Evolutionary conservation across 164 flowering plant species (phyloP).

Genomic region (Dillenia suffruticosa): DNA sequence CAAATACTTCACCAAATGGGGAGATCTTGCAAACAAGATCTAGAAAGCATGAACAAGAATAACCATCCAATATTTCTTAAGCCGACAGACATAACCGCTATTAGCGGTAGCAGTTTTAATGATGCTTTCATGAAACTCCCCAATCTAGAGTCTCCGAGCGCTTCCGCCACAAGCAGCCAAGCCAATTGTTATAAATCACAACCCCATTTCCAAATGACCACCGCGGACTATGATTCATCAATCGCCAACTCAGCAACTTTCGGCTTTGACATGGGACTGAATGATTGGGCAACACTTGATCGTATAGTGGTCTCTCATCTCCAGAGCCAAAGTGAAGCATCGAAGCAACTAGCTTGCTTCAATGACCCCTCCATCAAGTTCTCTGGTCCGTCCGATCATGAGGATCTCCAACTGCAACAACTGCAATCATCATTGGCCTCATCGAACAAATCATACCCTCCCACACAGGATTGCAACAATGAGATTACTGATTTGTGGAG

Average conservation of each 20-base stretch:
- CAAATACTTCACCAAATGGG: conserved; percentile 12
- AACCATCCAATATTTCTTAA: background rate
- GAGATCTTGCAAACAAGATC: background rate
- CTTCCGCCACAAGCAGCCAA: background rate
- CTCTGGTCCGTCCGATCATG: conserved; percentile 1
- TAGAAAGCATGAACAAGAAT: background rate
- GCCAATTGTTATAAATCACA: background rate
- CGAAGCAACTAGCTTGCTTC: background rate
- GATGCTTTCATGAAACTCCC: background rate
- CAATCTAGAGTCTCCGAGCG: background rate
- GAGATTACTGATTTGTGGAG: conserved; percentile 9
- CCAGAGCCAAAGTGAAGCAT: conserved; percentile 4
- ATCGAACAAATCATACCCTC: background rate
- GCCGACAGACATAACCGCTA: background rate
- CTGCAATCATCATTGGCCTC: background rate
- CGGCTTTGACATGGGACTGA: background rate
- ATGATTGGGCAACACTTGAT: conserved; percentile 14
- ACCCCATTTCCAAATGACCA: background rate
- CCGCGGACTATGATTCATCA: background rate
- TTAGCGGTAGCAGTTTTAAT: background rate
- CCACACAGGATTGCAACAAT: background rate
- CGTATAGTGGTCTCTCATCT: conserved; percentile 14
- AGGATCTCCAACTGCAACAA: conserved; percentile 4
- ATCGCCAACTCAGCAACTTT: background rate
- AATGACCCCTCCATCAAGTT: conserved; percentile 5